These are phyloP conservation scores for Solanum rostratum DNA, from an alignment of 257 asterid genomes.

Conservation along the genomic window DNA sequence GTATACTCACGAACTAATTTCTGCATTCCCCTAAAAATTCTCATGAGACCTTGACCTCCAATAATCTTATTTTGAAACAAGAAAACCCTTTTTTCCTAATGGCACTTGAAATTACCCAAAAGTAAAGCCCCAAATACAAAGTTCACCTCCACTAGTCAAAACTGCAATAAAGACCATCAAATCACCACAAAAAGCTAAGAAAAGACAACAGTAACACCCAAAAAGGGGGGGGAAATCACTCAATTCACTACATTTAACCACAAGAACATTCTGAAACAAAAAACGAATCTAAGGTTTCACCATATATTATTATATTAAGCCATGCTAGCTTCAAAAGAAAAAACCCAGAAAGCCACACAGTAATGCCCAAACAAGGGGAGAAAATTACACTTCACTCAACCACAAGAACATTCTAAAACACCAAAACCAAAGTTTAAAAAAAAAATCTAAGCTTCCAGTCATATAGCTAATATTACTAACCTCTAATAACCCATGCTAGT, in stretches of 20 bases:
- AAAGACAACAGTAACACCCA: neutral
- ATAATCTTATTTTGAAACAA: slow-evolving; percentile 41
- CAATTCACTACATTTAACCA: neutral
- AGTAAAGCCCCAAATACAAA: slow-evolving; percentile 17
- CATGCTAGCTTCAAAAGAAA: too few relatives aligned
- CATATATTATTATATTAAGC: neutral
- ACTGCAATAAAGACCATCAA: slow-evolving; percentile 40
- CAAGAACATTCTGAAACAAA: neutral
- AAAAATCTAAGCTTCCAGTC: neutral
- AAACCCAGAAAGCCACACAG: neutral
- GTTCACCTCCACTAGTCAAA: slow-evolving; percentile 32
- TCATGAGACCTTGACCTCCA: slow-evolving; percentile 89
- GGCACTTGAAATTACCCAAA: slow-evolving; percentile 47
- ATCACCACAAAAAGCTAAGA: slow-evolving; percentile 8
- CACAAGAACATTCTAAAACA: neutral
- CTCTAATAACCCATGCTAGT: neutral
- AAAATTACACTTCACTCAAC: neutral
- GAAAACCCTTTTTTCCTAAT: slow-evolving; percentile 41
- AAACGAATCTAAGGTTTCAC: neutral
- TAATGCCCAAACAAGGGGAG: neutral
- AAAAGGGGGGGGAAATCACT: neutral
- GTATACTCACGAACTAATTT: slow-evolving; percentile 54
- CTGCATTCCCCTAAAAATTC: slow-evolving; percentile 99
- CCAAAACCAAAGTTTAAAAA: neutral
- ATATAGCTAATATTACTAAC: neutral